Conservation (phyloP, 2,329 filamentous ascomycete species). For the Sarocladiaceae sp. region DNA sequence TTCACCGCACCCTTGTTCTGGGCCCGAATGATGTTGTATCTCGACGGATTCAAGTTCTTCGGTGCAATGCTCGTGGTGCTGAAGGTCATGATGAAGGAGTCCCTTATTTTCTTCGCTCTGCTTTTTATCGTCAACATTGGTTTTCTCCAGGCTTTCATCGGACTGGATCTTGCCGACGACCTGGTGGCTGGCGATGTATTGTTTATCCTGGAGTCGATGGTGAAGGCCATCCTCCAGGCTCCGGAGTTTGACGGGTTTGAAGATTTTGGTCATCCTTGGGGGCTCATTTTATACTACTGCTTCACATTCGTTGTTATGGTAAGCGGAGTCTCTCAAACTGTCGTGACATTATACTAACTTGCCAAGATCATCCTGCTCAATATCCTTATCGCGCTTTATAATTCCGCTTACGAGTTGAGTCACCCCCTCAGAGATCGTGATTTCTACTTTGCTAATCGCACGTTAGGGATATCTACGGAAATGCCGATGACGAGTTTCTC, state of each 20-base stretch:
- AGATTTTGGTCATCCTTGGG: constrained; percentile 86
- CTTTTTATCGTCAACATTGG: constrained; percentile 77
- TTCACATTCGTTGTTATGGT: constrained; percentile 98
- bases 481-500: constrained; percentile 93
- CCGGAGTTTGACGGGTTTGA: constrained; percentile 90
- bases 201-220: constrained; percentile 78
- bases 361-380: constrained; percentile 70
- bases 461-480: constrained; percentile 75
- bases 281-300: constrained; percentile 92
- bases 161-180: constrained; percentile 78
- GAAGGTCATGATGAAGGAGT: constrained; percentile 92
- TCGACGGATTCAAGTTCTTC: constrained; percentile 93
- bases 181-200: constrained; percentile 62
- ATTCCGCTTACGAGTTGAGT: constrained; percentile 74
- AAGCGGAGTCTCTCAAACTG: constrained; percentile 17
- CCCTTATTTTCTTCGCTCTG: constrained; percentile 92
- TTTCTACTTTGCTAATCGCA: neutral
- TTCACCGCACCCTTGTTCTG: constrained; percentile 97
- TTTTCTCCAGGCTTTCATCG: constrained; percentile 92
- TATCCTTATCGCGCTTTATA: constrained; percentile 95
- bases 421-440: neutral
- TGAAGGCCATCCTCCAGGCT: constrained; percentile 85
- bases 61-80: constrained; percentile 97
- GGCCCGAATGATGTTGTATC: constrained; percentile 85
- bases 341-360: neutral